Evolutionary conservation across 2,329 filamentous ascomycete genomes (phyloP).

Genomic region (Alternaria dauci): DNA sequence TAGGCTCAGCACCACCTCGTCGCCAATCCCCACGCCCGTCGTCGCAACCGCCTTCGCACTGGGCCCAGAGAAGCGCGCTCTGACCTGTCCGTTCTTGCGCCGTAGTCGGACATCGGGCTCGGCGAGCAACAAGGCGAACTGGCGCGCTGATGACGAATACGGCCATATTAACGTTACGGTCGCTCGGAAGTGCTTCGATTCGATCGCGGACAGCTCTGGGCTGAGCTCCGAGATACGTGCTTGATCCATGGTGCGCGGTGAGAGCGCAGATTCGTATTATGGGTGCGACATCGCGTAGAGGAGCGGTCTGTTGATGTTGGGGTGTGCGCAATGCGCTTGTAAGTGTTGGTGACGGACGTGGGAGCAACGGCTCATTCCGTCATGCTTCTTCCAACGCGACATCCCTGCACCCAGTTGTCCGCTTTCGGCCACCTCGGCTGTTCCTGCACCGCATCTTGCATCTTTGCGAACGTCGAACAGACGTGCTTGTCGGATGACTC

Average conservation of each 20-base stretch:
- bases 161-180: slow-evolving; percentile 90
- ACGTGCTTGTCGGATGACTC: not conserved
- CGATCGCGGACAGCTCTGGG: slow-evolving; percentile 40
- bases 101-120: slow-evolving; percentile 86
- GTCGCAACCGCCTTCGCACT: slow-evolving; percentile 74
- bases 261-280: slow-evolving; percentile 18
- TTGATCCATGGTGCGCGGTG: slow-evolving; percentile 36
- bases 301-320: not conserved
- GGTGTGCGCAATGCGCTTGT: not conserved
- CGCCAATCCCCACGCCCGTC: slow-evolving; percentile 77
- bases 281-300: slow-evolving; percentile 9
- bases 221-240: slow-evolving; percentile 44
- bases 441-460: not conserved
- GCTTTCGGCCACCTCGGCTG: slow-evolving; percentile 10
- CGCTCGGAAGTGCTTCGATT: slow-evolving; percentile 64
- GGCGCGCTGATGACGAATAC: slow-evolving; percentile 78
- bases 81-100: slow-evolving; percentile 78
- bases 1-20: slow-evolving; percentile 74
- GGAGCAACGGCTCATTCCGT: slow-evolving; percentile 19
- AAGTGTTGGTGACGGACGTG: slow-evolving; percentile 7
- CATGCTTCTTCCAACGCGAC: slow-evolving; percentile 15
- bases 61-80: slow-evolving; percentile 75
- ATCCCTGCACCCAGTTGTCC: not conserved
- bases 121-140: slow-evolving; percentile 80
- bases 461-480: not conserved